Evolutionary conservation across 1,284 basidiomycete genomes (phyloP).

Genomic region (Cutaneotrichosporon cyanovorans): DNA sequence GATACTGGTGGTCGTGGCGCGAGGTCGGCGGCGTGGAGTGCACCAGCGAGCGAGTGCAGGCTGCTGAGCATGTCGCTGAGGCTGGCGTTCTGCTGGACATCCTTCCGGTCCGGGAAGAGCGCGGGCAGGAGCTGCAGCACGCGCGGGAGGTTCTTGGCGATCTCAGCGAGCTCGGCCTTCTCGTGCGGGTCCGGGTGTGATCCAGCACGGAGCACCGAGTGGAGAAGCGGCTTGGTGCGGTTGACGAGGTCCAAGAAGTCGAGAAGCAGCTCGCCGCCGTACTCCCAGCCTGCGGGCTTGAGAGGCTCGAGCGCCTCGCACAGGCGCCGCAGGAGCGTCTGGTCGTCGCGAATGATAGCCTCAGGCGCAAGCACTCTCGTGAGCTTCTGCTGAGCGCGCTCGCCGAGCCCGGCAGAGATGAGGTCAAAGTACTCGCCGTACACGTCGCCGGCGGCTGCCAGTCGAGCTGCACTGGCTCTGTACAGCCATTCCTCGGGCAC

Average conservation of each 20-base stretch:
- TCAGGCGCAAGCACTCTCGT: slow-evolving; percentile 81
- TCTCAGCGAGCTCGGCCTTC: slow-evolving; percentile 51
- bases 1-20: slow-evolving; percentile 28
- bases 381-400: slow-evolving; percentile 72
- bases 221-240: slow-evolving; percentile 29
- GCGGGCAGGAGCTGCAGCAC: slow-evolving; percentile 65
- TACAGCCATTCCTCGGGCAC: slow-evolving; percentile 81
- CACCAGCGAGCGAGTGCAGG: slow-evolving; percentile 27
- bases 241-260: slow-evolving; percentile 33
- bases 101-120: slow-evolving; percentile 44
- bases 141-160: slow-evolving; percentile 57
- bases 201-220: slow-evolving; percentile 20
- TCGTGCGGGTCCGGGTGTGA: slow-evolving; percentile 42
- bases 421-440: slow-evolving; percentile 74
- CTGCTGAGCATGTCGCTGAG: slow-evolving; percentile 37
- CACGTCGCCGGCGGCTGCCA: slow-evolving; percentile 50
- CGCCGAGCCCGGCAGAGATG: slow-evolving; percentile 60
- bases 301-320: slow-evolving; percentile 62
- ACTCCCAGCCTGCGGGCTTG: slow-evolving; percentile 64
- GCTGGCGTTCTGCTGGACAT: slow-evolving; percentile 34
- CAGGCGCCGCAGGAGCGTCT: slow-evolving; percentile 62
- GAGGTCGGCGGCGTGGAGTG: slow-evolving; percentile 26
- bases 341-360: slow-evolving; percentile 72
- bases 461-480: slow-evolving; percentile 50
- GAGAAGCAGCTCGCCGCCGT: slow-evolving; percentile 55